Base-by-base conservation (phyloP, 1,284 basidiomycete species). In the Thecaphora frezii region DNA sequence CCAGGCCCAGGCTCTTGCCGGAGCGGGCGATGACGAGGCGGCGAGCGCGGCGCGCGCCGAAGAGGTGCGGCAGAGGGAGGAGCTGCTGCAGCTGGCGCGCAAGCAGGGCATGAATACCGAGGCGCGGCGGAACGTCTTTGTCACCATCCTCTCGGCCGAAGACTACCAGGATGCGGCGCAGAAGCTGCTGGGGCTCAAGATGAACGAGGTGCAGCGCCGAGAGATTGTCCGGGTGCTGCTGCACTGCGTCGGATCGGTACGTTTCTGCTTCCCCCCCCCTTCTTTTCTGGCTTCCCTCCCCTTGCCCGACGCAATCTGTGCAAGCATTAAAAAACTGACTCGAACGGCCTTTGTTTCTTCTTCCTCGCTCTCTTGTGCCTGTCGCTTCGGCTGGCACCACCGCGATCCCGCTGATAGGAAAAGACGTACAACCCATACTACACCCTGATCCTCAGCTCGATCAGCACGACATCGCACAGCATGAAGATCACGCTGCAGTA, bases 101-200 rank as follows among this genome's bases (percentile, higher is more conserved):
- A 88, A 88, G 74, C 96, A 98, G 76, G 96, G 96, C 22, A 98
- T 99, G 94, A 98, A 98, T 77, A 97, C 94, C 0, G 93, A 97
- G 65, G 88, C 97, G 28, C 85, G 94, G 33, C 83, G 92, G 51
- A 88, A 87, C 55, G 88, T 97, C 46, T 99, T 99, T 73, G 86
- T 93, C 26, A 88, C 93, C 16, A 82, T 99, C 30, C 91, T 98
- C 88, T 50, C 57, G 7, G 48, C 70, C 92, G 90, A 68, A 41
- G 96, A 98, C 79, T 98, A 91, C 75, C 83, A 91, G 22, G 91
- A 98, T 74, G 94, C 94, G 0, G 91, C 89, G 67, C 90, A 96
- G 59, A 84, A 90, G 30, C 80, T 98, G 19, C 84, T 87, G 23
- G 88, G 90, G 63, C 83, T 97, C 44, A 89, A 87, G 48, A 82